phyloP scores from a whole-genome alignment of 108 stramenopile genomes.

The Nitzschia sp. region DNA sequence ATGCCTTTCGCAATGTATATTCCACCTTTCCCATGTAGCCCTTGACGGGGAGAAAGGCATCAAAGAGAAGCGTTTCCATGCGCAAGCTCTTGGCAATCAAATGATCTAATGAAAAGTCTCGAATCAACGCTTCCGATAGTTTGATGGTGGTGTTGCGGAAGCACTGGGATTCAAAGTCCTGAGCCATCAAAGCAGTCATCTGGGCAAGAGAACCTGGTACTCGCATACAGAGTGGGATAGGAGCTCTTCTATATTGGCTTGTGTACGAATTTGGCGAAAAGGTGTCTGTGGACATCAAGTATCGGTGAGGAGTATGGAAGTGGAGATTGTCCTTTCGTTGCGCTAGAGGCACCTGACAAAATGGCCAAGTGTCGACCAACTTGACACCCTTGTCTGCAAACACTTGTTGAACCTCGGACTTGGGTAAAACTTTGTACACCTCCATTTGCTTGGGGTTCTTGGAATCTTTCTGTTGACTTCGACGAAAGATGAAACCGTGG shows the following conservation, averaged over 20 bases:
- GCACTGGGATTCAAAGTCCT: constrained; percentile 38
- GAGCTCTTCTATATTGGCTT: constrained; percentile 39
- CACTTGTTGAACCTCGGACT: neutral
- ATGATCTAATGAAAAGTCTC: constrained; percentile 30
- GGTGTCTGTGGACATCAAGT: constrained; percentile 16
- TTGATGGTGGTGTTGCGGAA: neutral
- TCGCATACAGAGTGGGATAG: constrained; percentile 12
- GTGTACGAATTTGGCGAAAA: constrained; percentile 41
- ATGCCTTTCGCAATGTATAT: constrained; percentile 38
- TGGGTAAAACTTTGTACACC: neutral
- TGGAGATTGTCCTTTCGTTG: constrained; percentile 1
- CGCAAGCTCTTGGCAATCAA: constrained; percentile 22
- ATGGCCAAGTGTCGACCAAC: constrained; percentile 39
- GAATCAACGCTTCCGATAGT: constrained; percentile 26
- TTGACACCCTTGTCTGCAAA: constrained; percentile 10
- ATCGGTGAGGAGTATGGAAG: constrained; percentile 13
- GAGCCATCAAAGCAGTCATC: constrained; percentile 8
- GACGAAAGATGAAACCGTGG: constrained; percentile 34
- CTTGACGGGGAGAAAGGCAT: constrained; percentile 52
- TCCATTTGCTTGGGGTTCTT: neutral
- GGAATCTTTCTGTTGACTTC: constrained; percentile 9
- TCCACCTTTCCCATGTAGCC: constrained; percentile 58
- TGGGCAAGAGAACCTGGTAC: constrained; percentile 6
- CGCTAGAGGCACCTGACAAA: constrained; percentile 38
- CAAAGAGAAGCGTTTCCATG: constrained; percentile 20